These are phyloP conservation scores for Aureoboletus auriporus DNA, from an alignment of 768 basidiomycete species.

Conservation along the genomic window DNA sequence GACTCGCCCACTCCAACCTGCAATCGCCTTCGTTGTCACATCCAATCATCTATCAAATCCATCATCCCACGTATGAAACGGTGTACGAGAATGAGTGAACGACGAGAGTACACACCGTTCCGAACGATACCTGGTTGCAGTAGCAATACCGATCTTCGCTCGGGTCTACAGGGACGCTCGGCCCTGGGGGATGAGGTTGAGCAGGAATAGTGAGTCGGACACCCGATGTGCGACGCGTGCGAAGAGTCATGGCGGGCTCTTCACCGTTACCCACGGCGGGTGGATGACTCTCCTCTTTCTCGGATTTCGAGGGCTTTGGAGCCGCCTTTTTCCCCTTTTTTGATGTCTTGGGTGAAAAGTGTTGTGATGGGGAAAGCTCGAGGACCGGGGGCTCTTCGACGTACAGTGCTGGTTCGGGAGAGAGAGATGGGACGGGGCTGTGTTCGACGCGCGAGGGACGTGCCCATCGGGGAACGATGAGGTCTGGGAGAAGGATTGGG, in stretches of 20 bases:
- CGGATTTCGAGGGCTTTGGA: slow-evolving; percentile 11
- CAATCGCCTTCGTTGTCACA: slow-evolving; percentile 72
- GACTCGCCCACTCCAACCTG: slow-evolving; percentile 77
- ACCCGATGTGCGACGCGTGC: slow-evolving; percentile 19
- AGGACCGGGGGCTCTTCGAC: slow-evolving; percentile 9
- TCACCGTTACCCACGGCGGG: slow-evolving; percentile 4
- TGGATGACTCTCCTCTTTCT: slow-evolving; percentile 15
- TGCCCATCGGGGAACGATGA: slow-evolving; percentile 52
- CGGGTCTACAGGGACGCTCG: slow-evolving; percentile 32
- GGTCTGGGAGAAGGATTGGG: slow-evolving; percentile 57
- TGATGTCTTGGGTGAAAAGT: slow-evolving; percentile 11
- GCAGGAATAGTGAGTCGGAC: slow-evolving; percentile 37
- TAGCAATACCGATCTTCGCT: slow-evolving; percentile 72
- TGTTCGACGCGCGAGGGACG: slow-evolving; percentile 41
- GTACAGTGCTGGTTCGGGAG: slow-evolving; percentile 25
- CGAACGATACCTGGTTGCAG: slow-evolving; percentile 76
- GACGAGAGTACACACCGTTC: slow-evolving; percentile 51
- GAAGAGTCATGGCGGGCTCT: slow-evolving; percentile 7
- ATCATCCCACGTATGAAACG: background rate
- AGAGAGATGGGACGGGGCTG: slow-evolving; percentile 39
- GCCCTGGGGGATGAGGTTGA: slow-evolving; percentile 13
- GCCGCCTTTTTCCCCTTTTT: slow-evolving; percentile 25
- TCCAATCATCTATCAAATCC: slow-evolving; percentile 68
- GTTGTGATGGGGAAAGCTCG: slow-evolving; percentile 9
- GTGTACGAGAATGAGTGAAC: background rate